Evolutionary conservation across 1,139 yeast genomes (phyloP), one percentile per base, ranked within the genome.

Genomic region (Nakaseomyces kungkrabaensis): DNA sequence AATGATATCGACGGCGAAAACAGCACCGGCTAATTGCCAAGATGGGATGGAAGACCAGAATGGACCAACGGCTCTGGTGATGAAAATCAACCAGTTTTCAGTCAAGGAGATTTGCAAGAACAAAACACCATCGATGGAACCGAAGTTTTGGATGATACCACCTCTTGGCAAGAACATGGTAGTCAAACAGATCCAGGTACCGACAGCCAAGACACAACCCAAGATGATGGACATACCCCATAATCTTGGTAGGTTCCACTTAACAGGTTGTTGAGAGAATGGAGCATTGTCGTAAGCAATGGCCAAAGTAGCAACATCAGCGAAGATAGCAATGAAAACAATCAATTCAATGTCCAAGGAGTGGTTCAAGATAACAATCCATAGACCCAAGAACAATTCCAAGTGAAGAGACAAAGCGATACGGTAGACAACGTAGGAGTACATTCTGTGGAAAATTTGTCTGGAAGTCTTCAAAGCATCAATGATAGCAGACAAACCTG

Each of bases 261-360:
- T 92, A 68, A 92, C 97, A 65, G 98, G 98, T 69, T 77, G 76
- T 72, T 88, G 95, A 72, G 92, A 94, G 79, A 78, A 92, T 68
- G 97, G 98, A 75, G 98, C 98, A 66, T 92, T 85, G 74, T 87
- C 96, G 74, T 87, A 87, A 73, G 95, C 96, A 79, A 87, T 86
- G 60, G 96, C 90, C 69, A 87, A 77, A 65, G 96, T 87, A 59
- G 96, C 96, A 76, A 87, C 94, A 76, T 87, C 95, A 69, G 95
- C 96, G 71, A 87, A 87, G 70, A 87, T 85, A 62, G 95, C 96
- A 81, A 87, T 84, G 80, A 87, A 87, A 65, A 87, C 96, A 76
- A 87, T 81, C 72, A 87, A 79, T 72, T 86, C 82, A 77, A 85
- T 85, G 76, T 85, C 76, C 73, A 87, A 76, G 54, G 94, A 82